Conservation (phyloP, 2,329 filamentous ascomycete species). For the Calcarisporium arbuscula region DNA sequence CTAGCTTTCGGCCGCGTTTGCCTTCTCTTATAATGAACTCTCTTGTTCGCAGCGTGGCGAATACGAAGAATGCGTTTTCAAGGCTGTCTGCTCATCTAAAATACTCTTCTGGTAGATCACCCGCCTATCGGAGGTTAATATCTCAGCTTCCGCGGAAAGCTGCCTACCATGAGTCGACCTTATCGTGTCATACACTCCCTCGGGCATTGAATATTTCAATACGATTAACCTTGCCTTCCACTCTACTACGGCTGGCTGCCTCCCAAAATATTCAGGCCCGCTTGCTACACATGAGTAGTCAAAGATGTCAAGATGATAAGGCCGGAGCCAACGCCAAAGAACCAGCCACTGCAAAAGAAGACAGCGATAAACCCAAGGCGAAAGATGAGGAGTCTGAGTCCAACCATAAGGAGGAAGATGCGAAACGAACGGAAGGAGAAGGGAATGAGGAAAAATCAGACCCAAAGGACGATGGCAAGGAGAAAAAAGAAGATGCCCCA, state of each 20-base stretch:
- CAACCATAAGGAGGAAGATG: conserved; percentile 14
- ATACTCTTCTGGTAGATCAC: conserved; percentile 35
- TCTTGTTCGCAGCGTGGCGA: conserved; percentile 35
- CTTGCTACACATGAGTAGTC: conserved; percentile 25
- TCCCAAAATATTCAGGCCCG: conserved; percentile 23
- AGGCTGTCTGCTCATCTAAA: conserved; percentile 32
- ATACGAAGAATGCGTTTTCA: conserved; percentile 34
- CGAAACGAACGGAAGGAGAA: conserved; percentile 34
- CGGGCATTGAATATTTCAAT: conserved; percentile 29
- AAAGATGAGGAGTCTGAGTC: conserved; percentile 11
- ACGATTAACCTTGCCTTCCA: conserved; percentile 39
- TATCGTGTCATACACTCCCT: conserved; percentile 19
- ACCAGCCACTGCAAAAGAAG: conserved; percentile 2
- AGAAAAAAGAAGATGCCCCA: conserved; percentile 63
- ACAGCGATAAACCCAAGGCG: not conserved
- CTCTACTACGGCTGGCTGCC: conserved; percentile 25
- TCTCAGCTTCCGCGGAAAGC: conserved; percentile 25
- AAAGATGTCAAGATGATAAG: conserved; percentile 26
- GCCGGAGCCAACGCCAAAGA: conserved; percentile 19
- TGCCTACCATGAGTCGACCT: conserved; percentile 18
- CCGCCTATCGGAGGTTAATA: conserved; percentile 42
- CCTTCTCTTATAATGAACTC: conserved; percentile 38
- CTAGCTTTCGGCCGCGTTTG: conserved; percentile 21
- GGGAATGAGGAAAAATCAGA: conserved; percentile 37
- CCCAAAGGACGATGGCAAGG: conserved; percentile 39